Conservation (phyloP, 1,284 basidiomycete genomes). For the Ustilago trichophora region DNA sequence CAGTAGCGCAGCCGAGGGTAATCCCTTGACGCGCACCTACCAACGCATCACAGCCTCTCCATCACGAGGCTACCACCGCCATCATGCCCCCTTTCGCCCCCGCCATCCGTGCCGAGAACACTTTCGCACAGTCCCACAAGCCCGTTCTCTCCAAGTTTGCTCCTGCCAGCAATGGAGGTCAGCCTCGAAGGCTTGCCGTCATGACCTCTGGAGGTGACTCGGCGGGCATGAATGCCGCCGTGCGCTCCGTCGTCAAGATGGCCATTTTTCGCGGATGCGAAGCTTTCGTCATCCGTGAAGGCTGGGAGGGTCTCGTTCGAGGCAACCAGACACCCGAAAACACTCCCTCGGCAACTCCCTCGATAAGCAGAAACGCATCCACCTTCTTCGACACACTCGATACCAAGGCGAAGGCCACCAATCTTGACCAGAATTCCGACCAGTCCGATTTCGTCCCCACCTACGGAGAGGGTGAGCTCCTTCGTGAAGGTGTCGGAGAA, state of each 20-base stretch:
- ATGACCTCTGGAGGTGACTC: slow-evolving; percentile 96
- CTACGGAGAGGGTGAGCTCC: slow-evolving; percentile 88
- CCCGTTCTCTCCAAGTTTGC: slow-evolving; percentile 26
- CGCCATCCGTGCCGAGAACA: slow-evolving; percentile 30
- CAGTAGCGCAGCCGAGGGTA: too few species aligned
- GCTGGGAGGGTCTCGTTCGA: slow-evolving; percentile 88
- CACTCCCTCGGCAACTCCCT: slow-evolving; percentile 36
- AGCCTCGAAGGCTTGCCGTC: slow-evolving; percentile 74
- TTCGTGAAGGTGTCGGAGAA: slow-evolving; percentile 91
- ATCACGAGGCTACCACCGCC: too few species aligned
- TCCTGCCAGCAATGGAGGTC: slow-evolving; percentile 22
- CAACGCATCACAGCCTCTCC: background rate
- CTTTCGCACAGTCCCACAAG: slow-evolving; percentile 20
- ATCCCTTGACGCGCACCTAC: background rate
- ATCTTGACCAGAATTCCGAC: slow-evolving; percentile 3
- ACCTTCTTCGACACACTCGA: slow-evolving; percentile 31
- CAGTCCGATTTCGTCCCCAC: slow-evolving; percentile 72
- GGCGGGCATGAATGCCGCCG: slow-evolving; percentile 72
- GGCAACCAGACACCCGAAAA: slow-evolving; percentile 68
- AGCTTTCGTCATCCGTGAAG: slow-evolving; percentile 75
- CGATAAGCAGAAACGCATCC: slow-evolving; percentile 39
- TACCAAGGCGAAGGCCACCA: slow-evolving; percentile 15
- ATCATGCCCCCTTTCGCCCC: slow-evolving; percentile 41
- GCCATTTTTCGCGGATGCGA: slow-evolving; percentile 72
- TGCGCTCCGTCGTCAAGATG: slow-evolving; percentile 65